phyloP scores from a whole-genome alignment of 352 stramenopile species.

The Phytopythium helicoides region DNA sequence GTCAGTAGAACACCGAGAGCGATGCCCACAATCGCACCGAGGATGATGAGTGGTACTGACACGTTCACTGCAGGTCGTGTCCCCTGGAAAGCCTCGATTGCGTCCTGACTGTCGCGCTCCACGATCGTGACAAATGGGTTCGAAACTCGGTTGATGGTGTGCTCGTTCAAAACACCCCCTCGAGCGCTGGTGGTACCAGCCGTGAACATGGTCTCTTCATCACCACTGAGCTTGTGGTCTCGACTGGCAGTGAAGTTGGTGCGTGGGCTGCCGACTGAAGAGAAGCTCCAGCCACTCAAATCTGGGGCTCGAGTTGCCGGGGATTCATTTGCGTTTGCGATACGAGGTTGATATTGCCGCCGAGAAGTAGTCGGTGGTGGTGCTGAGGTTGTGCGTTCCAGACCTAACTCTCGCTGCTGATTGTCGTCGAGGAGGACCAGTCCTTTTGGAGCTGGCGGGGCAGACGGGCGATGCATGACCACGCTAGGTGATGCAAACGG shows the following conservation, averaged over 20 bases:
- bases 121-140: slow-evolving; percentile 33
- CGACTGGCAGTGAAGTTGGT: slow-evolving; percentile 44
- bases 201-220: slow-evolving; percentile 4
- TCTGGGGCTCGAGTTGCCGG: too few relatives aligned
- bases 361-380: too few relatives aligned
- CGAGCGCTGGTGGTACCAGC: too few relatives aligned
- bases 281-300: slow-evolving; percentile 5
- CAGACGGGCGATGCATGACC: too few relatives aligned
- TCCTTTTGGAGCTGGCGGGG: too few relatives aligned
- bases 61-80: slow-evolving; percentile 26
- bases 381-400: too few relatives aligned
- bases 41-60: slow-evolving; percentile 48
- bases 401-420: slow-evolving; percentile 41
- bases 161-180: slow-evolving; percentile 16
- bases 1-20: too few relatives aligned
- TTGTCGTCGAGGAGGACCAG: slow-evolving; percentile 60
- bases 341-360: too few relatives aligned
- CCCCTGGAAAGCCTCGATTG: too few relatives aligned
- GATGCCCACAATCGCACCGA: slow-evolving; percentile 47
- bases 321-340: too few relatives aligned
- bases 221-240: background rate
- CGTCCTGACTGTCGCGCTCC: slow-evolving; percentile 16
- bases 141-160: slow-evolving; percentile 23
- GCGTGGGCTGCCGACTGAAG: slow-evolving; percentile 33
- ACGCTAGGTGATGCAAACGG: too few relatives aligned